Evolutionary conservation across 306 rosid species (phyloP), one percentile per base, ranked within the genome.

Genomic region (Argentina anserina): DNA sequence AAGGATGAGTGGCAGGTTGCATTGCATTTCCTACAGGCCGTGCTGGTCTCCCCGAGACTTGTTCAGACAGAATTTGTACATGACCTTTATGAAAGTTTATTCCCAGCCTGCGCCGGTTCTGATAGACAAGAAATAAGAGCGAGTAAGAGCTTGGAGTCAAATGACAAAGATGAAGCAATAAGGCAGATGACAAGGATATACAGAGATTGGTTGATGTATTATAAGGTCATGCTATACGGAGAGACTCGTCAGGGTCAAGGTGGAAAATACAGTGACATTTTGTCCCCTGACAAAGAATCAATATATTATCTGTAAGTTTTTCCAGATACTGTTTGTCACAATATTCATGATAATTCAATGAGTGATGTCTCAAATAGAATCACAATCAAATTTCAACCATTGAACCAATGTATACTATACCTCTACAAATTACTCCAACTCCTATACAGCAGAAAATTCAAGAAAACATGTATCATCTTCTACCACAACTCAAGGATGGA

Each of bases 1-100:
- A 82, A 85, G 40, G 93, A 90, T 61, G 93, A 88, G 76, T 90
- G 93, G 91, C 96, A 90, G 67, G 84, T 89, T 45, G 96, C 91
- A 2, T 81, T 88, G 64, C 91, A 90, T 88, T 88, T 90, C 77
- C 85, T 90, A 3, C 96, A 90, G 78, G 88, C 96, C 14, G 84
- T 90, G 20, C 70, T 88, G 84, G 96, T 90, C 12, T 83, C 86
- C 4, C 96, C 96, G 5, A 76, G 17, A 40, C 74, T 88, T 76
- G 85, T 90, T 80, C 80, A 84, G 75, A 70, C 75, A 1, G 96
- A 86, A 75, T 85, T 88, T 55, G 90, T 91, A 43, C 78, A 84
- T 23, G 74, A 75, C 18, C 89, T 90, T 72, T 85, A 88, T 65
- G 70, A 79, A 36, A 81, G 69, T 72, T 82, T 88, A 72, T 86